Evolutionary conservation across 345 rosid genomes (phyloP), one percentile per base, ranked within the genome.

Genomic region (Leavenworthia alabamica): DNA sequence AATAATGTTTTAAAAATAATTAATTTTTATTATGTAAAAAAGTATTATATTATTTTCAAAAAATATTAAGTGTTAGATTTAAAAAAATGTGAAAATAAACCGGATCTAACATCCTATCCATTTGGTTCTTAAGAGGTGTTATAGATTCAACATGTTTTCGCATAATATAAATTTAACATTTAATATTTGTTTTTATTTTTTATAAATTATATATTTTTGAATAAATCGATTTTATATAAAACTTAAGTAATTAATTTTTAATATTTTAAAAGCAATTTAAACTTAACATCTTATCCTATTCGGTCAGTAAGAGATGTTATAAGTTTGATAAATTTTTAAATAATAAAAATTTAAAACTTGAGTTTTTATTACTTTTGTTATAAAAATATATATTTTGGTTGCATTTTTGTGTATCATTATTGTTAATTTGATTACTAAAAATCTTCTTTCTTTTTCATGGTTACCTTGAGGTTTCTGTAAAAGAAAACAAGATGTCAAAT

Each of bases 401-500:
- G 28, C 31, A 35, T 13, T 15, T 24, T 23, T 32, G 5, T 28
- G 8, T 50, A 11, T 12, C 10, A 44, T 20, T 58, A 26, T 68
- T 35, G 61, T 44, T 26, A n/a, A 11, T 27, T 27, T 69, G 50
- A 53, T 24, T 33, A 26, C 12, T 13, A n/a, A 53, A 59, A 37
- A n/a, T n/a, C n/a, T n/a, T n/a, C n/a, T n/a, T n/a, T 61, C 14
- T 46, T 54, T 20, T 26, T 26, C 32, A 56, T 71, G 73, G 79
- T 67, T 85, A 91, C 92, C 95, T 92, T 54, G 99, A 93, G 76
- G 94, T 93, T 73, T 90, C 64, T 91, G 93, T 45, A 88, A 85
- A 23, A 88, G 85, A 58, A 85, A 85, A 66, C 86, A 79, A 13
- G 89, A 83, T 75, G 67, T 74, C 53, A 92, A 89, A 78, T 67